A percentile compares a stretch with the other conserved stretches of the same genome.
Evolutionary conservation across 2,329 filamentous ascomycete species (phyloP).

Genomic region (Fusarium sambucinum): DNA sequence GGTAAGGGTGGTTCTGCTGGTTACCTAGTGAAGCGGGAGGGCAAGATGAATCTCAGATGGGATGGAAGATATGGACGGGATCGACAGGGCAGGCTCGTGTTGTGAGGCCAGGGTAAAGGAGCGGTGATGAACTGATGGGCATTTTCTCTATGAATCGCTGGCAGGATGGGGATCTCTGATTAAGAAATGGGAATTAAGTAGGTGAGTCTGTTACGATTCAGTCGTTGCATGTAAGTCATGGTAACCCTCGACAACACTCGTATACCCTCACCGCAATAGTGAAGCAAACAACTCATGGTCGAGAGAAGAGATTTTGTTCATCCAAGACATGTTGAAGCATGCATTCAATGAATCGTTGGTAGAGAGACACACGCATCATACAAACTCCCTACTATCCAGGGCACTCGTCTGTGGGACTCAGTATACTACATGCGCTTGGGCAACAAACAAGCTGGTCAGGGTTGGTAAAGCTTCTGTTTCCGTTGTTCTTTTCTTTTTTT

Average conservation of each 20-base stretch:
- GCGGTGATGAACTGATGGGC: not conserved
- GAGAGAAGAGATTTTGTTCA: not conserved
- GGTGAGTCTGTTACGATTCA: not conserved
- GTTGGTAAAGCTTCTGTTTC: not conserved
- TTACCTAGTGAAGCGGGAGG: constrained; percentile 20
- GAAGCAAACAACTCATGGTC: not conserved
- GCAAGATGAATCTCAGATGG: constrained; percentile 23
- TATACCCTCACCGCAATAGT: constrained; percentile 8
- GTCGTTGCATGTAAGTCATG: constrained; percentile 8
- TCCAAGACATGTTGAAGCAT: not conserved
- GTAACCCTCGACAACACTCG: constrained; percentile 10
- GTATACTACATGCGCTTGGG: not conserved
- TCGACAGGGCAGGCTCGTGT: constrained; percentile 37
- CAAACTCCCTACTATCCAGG: not conserved
- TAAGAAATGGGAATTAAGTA: not conserved
- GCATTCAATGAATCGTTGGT: constrained; percentile 9
- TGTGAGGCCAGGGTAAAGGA: constrained; percentile 16
- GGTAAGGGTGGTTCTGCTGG: constrained; percentile 26
- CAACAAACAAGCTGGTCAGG: not conserved
- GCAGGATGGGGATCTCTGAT: constrained; percentile 5
- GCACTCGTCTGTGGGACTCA: not conserved
- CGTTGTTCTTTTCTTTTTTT: not conserved
- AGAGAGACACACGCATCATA: not conserved
- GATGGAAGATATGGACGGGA: constrained; percentile 19
- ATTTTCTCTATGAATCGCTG: not conserved